Evolutionary conservation across 179 eudicot genomes (phyloP).

Genomic region (Camellia oleifera): DNA sequence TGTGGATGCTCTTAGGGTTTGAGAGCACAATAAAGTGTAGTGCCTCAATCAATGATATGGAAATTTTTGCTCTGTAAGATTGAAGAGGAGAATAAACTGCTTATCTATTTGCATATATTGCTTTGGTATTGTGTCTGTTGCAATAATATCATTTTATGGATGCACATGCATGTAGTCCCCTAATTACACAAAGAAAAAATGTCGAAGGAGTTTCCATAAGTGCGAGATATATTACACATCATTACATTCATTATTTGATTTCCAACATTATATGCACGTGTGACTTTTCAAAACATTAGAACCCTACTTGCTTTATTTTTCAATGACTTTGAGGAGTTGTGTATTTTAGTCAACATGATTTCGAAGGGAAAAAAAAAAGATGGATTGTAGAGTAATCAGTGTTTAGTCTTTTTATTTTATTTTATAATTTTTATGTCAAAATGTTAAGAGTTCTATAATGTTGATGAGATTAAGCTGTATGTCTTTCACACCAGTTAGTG

Average conservation of each 20-base stretch:
- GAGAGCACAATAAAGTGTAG: neutral
- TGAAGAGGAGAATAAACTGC: too few species aligned
- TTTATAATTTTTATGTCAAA: neutral
- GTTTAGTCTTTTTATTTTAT: neutral
- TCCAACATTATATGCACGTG: too few species aligned
- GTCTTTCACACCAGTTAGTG: neutral
- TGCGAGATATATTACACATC: neutral
- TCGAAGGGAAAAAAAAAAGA: neutral
- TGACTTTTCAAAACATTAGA: neutral
- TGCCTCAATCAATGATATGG: neutral
- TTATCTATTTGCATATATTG: neutral
- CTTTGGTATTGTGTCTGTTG: neutral
- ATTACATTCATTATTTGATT: neutral
- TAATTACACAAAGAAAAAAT: neutral
- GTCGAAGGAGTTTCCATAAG: neutral
- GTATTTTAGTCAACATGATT: neutral
- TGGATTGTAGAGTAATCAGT: neutral
- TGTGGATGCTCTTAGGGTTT: neutral
- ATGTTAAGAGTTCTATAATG: neutral
- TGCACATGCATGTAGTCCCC: neutral
- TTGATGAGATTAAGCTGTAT: too few species aligned
- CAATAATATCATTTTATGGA: neutral
- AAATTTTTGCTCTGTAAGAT: neutral
- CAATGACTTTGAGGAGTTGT: neutral
- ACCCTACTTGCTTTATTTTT: neutral